Evolutionary conservation across 1,139 yeast genomes (phyloP), one percentile per base, ranked within the genome.

Genomic region (Suhomyces kunorum): DNA sequence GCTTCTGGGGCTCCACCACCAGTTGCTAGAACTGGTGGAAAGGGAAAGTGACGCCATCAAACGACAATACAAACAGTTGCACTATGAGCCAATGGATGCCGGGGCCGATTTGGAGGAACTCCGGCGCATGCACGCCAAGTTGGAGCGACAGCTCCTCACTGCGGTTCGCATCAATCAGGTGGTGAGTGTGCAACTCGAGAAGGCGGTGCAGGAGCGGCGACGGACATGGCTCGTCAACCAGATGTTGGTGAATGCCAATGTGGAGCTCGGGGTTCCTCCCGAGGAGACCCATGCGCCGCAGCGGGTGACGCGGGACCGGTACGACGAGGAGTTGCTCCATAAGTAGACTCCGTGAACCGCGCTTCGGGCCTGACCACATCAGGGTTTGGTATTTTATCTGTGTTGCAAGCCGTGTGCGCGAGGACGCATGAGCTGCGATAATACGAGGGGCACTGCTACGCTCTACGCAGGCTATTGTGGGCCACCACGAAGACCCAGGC

Each of bases 201-300:
- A 52, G 4, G 54, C 71, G 6, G 61, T 68, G 9, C 50, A 58
- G 20, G 64, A 68, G 34, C 72, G 73, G 44, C 57, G 79, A 37
- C 61, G 63, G 34, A 59, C 73, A 31, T 80, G 87, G 83, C 49
- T 71, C 5, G 69, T 71, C 18, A 84, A 80, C 49, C 90, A 86
- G 54, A 50, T 68, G 22, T 56, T 83, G 17, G 52, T 85, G 30
- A 84, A 83, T 53, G 72, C 71, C 23, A 68, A 79, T 45, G 53
- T 75, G 18, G 52, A 58, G 35, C 46, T 68, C 13, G 73, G 74
- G 4, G 57, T 71, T 14, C 74, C 73, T 2, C 58, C 58, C 1
- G 53, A 49, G 23, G 55, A 49, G 5, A 42, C 47, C 6, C 45
- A 43, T 23, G 46, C 42, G 9, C 48, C 55, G 17, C 60, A 54